These are phyloP conservation scores for Clitoria ternatea DNA, from an alignment of 306 rosid species.

Conservation along the genomic window DNA sequence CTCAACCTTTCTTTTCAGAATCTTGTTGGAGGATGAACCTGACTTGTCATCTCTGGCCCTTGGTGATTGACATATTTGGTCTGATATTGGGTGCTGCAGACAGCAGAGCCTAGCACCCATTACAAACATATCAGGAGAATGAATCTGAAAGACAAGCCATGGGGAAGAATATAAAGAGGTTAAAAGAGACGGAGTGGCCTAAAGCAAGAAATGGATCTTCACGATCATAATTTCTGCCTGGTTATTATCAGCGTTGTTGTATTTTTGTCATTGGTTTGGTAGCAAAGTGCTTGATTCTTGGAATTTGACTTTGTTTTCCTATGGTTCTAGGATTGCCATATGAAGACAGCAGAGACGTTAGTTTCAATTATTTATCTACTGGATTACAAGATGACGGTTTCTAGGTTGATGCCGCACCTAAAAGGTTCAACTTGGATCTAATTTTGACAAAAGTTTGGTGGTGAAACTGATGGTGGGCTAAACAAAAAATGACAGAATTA, in stretches of 20 bases:
- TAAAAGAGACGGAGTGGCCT: constrained; percentile 19
- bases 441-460: constrained; percentile 16
- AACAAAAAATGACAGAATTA: neutral
- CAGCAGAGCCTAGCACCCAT: constrained; percentile 31
- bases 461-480: constrained; percentile 13
- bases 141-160: neutral
- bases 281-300: neutral
- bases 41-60: neutral
- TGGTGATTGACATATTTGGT: neutral
- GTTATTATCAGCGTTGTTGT: constrained; percentile 12
- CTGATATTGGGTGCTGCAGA: neutral
- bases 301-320: neutral
- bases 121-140: neutral
- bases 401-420: neutral
- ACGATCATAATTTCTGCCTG: constrained; percentile 1
- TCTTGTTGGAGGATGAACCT: neutral
- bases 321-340: neutral
- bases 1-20: neutral
- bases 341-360: constrained; percentile 16
- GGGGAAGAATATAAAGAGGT: constrained; percentile 4
- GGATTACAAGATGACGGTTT: neutral
- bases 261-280: neutral
- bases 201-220: constrained; percentile 20
- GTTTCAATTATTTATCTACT: constrained; percentile 2
- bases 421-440: neutral